Conservation (phyloP, 2,329 filamentous ascomycete genomes). For the Knufia petricola region DNA sequence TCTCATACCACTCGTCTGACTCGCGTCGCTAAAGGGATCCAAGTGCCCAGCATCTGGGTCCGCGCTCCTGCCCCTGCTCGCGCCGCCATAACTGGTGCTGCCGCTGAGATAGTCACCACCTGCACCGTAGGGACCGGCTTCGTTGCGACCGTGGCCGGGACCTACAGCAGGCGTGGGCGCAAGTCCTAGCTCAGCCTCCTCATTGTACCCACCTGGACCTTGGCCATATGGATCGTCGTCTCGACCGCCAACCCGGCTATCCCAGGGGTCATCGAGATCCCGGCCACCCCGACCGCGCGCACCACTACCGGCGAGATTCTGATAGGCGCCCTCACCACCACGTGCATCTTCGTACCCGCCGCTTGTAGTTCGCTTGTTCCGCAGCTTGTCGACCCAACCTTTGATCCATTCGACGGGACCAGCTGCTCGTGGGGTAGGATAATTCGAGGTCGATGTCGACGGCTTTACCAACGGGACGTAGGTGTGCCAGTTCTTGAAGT, state of each 20-base stretch:
- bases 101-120: constrained; percentile 31
- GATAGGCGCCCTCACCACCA: constrained; percentile 28
- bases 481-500: constrained; percentile 52
- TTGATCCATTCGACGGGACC: constrained; percentile 66
- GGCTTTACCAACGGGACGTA: constrained; percentile 61
- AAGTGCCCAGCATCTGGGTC: constrained; percentile 28
- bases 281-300: constrained; percentile 42
- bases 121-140: constrained; percentile 31
- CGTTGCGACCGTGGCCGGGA: constrained; percentile 23
- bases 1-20: constrained; percentile 53
- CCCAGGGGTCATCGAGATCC: constrained; percentile 76
- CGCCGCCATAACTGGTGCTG: constrained; percentile 28
- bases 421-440: constrained; percentile 46
- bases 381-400: constrained; percentile 54
- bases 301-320: constrained; percentile 20
- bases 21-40: constrained; percentile 66
- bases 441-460: constrained; percentile 29
- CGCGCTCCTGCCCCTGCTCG: constrained; percentile 32
- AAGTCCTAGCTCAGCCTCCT: constrained; percentile 63
- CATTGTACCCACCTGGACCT: constrained; percentile 53
- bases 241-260: constrained; percentile 66
- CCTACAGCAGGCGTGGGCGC: constrained; percentile 25
- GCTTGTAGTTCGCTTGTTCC: constrained; percentile 55
- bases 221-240: constrained; percentile 41
- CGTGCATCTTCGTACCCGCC: constrained; percentile 56